Conservation (phyloP, 495 filamentous ascomycete genomes). For the Astrothelium macrocarpum region DNA sequence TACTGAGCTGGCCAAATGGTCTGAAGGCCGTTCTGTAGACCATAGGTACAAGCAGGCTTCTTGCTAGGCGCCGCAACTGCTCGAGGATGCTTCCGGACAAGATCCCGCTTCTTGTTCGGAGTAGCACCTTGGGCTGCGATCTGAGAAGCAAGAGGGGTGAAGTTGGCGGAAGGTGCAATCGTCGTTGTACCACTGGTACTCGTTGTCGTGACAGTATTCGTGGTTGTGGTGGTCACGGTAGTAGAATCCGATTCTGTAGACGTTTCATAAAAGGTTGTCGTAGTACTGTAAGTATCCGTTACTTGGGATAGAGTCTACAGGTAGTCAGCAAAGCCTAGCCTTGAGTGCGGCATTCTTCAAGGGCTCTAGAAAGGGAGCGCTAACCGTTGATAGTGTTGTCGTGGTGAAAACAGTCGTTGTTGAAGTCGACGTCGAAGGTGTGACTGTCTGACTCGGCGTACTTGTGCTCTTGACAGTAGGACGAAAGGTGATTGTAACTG, state of each 20-base stretch:
- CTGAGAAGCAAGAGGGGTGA: neutral
- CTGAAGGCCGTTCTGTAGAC: neutral
- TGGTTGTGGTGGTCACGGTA: neutral
- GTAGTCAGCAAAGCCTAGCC: neutral
- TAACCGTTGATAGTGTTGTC: neutral
- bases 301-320: neutral
- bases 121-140: slow-evolving; percentile 2
- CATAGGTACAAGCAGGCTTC: neutral
- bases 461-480: neutral
- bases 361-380: neutral
- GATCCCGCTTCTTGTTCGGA: neutral
- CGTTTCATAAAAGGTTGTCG: neutral
- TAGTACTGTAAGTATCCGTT: neutral
- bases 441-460: neutral
- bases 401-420: neutral
- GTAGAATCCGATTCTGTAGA: neutral
- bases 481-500: neutral
- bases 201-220: neutral
- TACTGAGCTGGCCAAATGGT: slow-evolving; percentile 1
- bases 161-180: neutral
- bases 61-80: neutral
- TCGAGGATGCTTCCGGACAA: neutral
- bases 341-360: neutral
- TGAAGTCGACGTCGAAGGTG: neutral
- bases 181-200: neutral